A percentile compares a stretch with the other conserved stretches of the same genome.
Conservation (phyloP, 148 eudicot genomes). For the Rhododendron henanense region DNA sequence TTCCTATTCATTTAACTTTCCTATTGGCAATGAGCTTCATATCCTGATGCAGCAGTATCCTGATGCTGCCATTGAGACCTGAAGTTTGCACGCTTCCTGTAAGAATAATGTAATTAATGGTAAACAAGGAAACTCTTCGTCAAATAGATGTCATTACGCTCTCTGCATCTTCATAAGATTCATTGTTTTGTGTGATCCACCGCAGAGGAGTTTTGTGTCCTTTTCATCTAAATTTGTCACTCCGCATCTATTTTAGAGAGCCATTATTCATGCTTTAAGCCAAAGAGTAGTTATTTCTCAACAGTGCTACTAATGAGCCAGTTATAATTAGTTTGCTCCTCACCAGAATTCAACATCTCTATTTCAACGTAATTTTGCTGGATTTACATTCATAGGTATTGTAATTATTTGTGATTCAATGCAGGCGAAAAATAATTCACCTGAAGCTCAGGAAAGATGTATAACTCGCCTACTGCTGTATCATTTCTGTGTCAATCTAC, state of each 20-base stretch:
- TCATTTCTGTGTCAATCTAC: constrained; percentile 87
- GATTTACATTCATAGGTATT: neutral
- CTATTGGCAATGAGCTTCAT: neutral
- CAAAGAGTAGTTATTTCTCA: neutral
- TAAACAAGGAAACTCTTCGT: neutral
- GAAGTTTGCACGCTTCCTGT: neutral
- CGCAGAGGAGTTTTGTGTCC: neutral
- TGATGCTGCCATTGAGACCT: neutral
- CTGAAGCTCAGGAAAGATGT: constrained; percentile 85
- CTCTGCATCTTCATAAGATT: neutral
- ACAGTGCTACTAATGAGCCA: neutral
- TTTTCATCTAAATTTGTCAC: neutral
- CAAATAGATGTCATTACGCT: neutral
- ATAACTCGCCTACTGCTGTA: constrained; percentile 68
- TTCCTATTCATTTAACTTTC: neutral
- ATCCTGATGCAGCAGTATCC: neutral
- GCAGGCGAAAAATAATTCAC: constrained; percentile 74
- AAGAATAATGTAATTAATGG: neutral
- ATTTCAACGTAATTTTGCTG: neutral
- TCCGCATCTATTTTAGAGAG: neutral
- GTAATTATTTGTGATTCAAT: constrained; percentile 14
- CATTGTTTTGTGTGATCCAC: neutral
- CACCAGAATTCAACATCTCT: neutral
- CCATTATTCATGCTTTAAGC: neutral
- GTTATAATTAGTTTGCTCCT: neutral